phyloP scores from a whole-genome alignment of 345 rosid species.

The sweet orange (Citrus sinensis) region DNA sequence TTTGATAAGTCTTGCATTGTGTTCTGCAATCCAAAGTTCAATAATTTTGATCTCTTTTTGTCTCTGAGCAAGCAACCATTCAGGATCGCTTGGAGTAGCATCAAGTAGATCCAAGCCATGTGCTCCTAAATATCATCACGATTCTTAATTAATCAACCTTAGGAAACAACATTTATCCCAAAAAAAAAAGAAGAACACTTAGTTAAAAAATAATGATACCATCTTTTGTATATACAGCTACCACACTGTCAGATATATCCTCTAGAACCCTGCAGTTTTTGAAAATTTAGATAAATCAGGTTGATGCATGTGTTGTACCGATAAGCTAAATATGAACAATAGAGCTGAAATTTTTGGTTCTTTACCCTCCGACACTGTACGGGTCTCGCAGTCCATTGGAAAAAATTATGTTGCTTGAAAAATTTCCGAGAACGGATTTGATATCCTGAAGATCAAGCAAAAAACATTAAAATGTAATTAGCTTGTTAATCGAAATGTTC shows the following conservation, averaged over 20 bases:
- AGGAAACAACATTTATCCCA: background rate
- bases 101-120: slow-evolving; percentile 33
- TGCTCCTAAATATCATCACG: slow-evolving; percentile 27
- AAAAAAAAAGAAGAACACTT: background rate
- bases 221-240: slow-evolving; percentile 33
- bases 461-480: too few species aligned
- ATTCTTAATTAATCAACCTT: background rate
- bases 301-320: too few species aligned
- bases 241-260: slow-evolving; percentile 39
- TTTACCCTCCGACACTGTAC: slow-evolving; percentile 47
- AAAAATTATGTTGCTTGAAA: slow-evolving; percentile 54
- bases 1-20: slow-evolving; percentile 14
- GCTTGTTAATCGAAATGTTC: too few species aligned
- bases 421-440: slow-evolving; percentile 32
- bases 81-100: slow-evolving; percentile 28
- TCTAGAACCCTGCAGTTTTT: slow-evolving; percentile 32
- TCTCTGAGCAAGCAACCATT: slow-evolving; percentile 38
- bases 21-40: slow-evolving; percentile 34
- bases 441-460: slow-evolving; percentile 27
- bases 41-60: slow-evolving; percentile 32
- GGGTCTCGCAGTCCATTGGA: slow-evolving; percentile 51
- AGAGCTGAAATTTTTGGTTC: background rate
- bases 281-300: background rate
- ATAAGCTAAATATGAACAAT: background rate
- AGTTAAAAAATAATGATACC: slow-evolving; percentile 2